Evolutionary conservation across 2,329 filamentous ascomycete genomes (phyloP).

Genomic region (Ceratocystiopsis brevicomis): DNA sequence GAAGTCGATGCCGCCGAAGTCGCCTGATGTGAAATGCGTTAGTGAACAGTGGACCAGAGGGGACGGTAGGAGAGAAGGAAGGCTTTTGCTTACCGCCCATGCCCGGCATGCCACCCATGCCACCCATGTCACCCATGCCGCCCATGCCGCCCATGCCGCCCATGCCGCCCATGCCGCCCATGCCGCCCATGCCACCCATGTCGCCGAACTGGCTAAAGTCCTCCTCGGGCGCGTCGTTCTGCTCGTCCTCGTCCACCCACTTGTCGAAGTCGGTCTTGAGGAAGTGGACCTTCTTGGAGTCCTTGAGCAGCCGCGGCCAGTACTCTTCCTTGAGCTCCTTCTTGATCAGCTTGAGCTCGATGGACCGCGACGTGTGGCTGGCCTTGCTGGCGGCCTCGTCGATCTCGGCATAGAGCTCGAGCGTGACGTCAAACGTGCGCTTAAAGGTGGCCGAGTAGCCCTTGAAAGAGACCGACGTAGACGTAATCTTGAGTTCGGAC

Average conservation of each 20-base stretch:
- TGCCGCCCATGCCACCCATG: conserved; percentile 31
- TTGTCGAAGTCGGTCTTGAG: conserved; percentile 96
- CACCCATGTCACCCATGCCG: conserved; percentile 32
- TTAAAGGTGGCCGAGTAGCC: conserved; percentile 73
- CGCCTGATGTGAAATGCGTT: conserved; percentile 19
- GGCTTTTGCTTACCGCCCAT: conserved; percentile 7
- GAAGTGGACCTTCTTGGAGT: conserved; percentile 76
- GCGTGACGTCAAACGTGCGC: conserved; percentile 64
- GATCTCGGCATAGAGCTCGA: conserved; percentile 84
- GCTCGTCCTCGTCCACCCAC: conserved; percentile 98
- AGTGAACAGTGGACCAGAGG: not conserved
- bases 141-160: conserved; percentile 38
- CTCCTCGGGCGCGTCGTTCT: conserved; percentile 73
- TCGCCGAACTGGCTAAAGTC: conserved; percentile 52
- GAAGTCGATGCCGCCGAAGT: conserved; percentile 82
- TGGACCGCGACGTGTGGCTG: conserved; percentile 71
- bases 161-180: conserved; percentile 34
- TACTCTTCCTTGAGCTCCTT: conserved; percentile 88
- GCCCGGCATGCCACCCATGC: conserved; percentile 19
- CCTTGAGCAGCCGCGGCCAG: conserved; percentile 92
- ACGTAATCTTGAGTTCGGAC: conserved; percentile 67
- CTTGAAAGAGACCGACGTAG: conserved; percentile 59
- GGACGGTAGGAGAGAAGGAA: not conserved
- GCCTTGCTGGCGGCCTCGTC: conserved; percentile 68
- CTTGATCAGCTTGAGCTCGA: conserved; percentile 87